Evolutionary conservation across 1,139 yeast genomes (phyloP), one percentile per base, ranked within the genome.

Genomic region (Geotrichum carabidarum): DNA sequence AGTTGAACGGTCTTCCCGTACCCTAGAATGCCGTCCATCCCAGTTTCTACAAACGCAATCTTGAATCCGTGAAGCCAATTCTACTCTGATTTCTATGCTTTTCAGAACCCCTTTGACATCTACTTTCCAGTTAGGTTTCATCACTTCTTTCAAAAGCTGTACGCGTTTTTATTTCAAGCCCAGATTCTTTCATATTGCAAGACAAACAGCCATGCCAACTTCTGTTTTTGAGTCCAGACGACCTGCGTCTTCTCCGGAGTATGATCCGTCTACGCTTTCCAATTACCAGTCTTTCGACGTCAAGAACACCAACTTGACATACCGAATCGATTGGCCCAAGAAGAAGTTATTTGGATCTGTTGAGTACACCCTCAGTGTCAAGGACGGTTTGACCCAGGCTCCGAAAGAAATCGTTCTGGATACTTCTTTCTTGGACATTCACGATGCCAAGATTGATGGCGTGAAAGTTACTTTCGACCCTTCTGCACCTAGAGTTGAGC

Each of bases 251-350:
- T 59, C 63, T 43, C 67, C 68, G 8, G 66, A 64, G 52, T 35
- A 49, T 42, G 96, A 88, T 68, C 84, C 86, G 27, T 84, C 93
- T 15, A 86, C 96, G 4, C 72, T 78, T 31, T 88, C 96, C 51
- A 86, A 85, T 68, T 89, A 87, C 70, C 63, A 64, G 36, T 65
- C 74, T 47, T 84, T 86, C 65, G 63, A 71, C 7, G 78, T 86
- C 35, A 62, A 68, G 17, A 71, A 77, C 57, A 83, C 94, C 1
- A 67, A 66, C 4, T 72, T 89, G 53, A 72, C 77, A 57, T 71
- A 86, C 55, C 72, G 75, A 14, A 76, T 90, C 15, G 70, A 77
- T 55, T 90, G 91, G 72, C 77, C 77, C 14, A 62, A 71, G 22
- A 73, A 79, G 60, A 69, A 69, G 17, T 74, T 89, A 18, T 54